Conservation (phyloP, 2,329 filamentous ascomycete genomes). For the Plenodomus lindquistii region DNA sequence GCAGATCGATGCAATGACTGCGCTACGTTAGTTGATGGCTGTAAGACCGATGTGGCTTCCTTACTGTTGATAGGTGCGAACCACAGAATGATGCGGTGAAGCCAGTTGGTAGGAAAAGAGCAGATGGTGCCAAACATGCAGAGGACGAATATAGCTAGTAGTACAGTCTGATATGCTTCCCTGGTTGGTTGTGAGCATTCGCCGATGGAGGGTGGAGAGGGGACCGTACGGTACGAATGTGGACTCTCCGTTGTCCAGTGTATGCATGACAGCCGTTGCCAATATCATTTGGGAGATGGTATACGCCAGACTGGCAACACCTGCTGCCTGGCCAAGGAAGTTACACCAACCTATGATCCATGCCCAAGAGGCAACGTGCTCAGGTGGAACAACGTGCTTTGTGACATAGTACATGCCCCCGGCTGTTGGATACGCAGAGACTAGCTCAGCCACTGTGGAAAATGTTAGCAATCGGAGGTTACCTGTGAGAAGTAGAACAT, state of each 20-base stretch:
- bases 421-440: slow-evolving; percentile 68
- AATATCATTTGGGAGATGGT: slow-evolving; percentile 67
- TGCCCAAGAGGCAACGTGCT: slow-evolving; percentile 65
- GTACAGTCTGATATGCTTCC: slow-evolving; percentile 61
- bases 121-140: slow-evolving; percentile 63
- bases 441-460: slow-evolving; percentile 62
- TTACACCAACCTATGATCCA: slow-evolving; percentile 73
- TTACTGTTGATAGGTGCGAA: slow-evolving; percentile 68
- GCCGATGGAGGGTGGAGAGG: neutral
- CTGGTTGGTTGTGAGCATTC: slow-evolving; percentile 41
- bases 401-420: slow-evolving; percentile 72
- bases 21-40: slow-evolving; percentile 6
- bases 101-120: slow-evolving; percentile 62
- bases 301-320: slow-evolving; percentile 65
- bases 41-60: neutral
- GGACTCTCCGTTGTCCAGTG: slow-evolving; percentile 56
- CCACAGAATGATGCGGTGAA: slow-evolving; percentile 65
- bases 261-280: slow-evolving; percentile 65
- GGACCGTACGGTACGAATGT: slow-evolving; percentile 60
- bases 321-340: slow-evolving; percentile 65
- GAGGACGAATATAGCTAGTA: slow-evolving; percentile 60
- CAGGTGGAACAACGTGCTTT: slow-evolving; percentile 64
- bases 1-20: slow-evolving; percentile 61
- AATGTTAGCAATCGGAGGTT: neutral
- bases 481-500: slow-evolving; percentile 3